These are phyloP conservation scores for Wickerhamomyces rabaulensis DNA, from an alignment of 805 yeast species.

Conservation along the genomic window DNA sequence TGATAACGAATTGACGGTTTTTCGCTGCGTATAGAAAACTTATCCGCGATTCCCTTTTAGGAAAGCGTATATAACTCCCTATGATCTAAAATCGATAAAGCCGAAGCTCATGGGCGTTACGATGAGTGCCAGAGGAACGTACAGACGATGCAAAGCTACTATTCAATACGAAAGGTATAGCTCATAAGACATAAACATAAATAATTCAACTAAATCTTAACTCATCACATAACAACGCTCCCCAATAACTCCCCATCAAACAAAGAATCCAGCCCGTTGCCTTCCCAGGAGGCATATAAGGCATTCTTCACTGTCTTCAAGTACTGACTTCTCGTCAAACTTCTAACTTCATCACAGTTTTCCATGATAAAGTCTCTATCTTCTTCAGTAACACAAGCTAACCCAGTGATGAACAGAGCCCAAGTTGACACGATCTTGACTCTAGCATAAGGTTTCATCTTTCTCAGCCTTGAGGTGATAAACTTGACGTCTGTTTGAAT, in stretches of 20 bases:
- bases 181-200: background rate
- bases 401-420: constrained; percentile 17
- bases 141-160: too few species aligned
- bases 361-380: constrained; percentile 9
- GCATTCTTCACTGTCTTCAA: constrained; percentile 13
- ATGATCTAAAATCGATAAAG: too few species aligned
- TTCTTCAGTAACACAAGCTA: constrained; percentile 4
- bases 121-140: too few species aligned
- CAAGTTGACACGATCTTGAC: constrained; percentile 12
- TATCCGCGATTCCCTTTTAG: background rate
- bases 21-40: background rate
- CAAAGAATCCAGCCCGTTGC: constrained; percentile 13
- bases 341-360: constrained; percentile 9
- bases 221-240: background rate
- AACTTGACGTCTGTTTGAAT: constrained; percentile 10
- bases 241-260: constrained; percentile 7
- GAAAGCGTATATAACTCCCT: background rate
- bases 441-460: constrained; percentile 4
- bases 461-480: constrained; percentile 3
- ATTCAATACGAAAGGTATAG: too few species aligned
- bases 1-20: background rate
- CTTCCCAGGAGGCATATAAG: constrained; percentile 4
- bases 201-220: background rate
- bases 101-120: too few species aligned
- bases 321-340: constrained; percentile 11